Conservation (phyloP, 2,329 filamentous ascomycete genomes). For the Ophiostoma perfectum region DNA sequence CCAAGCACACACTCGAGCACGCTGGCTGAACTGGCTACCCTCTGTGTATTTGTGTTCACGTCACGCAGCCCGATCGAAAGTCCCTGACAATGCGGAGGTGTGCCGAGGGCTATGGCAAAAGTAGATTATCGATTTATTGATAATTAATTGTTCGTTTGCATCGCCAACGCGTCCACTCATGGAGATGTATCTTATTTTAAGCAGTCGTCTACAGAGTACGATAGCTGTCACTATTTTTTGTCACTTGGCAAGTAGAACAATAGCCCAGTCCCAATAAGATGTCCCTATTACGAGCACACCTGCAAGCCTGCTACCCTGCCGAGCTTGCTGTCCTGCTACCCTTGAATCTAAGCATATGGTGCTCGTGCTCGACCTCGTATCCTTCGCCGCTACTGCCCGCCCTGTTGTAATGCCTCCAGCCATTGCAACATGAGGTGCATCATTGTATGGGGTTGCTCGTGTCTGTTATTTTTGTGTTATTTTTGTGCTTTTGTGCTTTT, state of each 20-base stretch:
- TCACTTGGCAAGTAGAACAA: not conserved
- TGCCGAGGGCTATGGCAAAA: not conserved
- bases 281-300: not conserved
- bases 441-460: not conserved
- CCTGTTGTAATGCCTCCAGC: not conserved
- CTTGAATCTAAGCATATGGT: not conserved
- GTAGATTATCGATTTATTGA: constrained; percentile 5
- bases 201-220: not conserved
- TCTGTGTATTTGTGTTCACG: not conserved
- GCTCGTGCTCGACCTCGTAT: not conserved
- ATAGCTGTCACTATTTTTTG: not conserved
- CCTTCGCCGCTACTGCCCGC: constrained; percentile 4
- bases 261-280: not conserved
- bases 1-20: not conserved
- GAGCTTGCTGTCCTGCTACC: not conserved
- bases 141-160: not conserved
- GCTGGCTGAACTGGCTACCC: not conserved
- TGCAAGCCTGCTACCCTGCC: not conserved
- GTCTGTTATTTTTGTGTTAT: not conserved
- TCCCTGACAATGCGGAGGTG: not conserved
- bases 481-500: not conserved
- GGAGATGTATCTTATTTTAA: constrained; percentile 2
- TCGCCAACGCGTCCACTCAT: not conserved
- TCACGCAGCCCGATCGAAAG: not conserved
- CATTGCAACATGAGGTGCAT: not conserved